phyloP scores from a whole-genome alignment of 2,329 filamentous ascomycete genomes.

The Aspergillus spinulosporus region DNA sequence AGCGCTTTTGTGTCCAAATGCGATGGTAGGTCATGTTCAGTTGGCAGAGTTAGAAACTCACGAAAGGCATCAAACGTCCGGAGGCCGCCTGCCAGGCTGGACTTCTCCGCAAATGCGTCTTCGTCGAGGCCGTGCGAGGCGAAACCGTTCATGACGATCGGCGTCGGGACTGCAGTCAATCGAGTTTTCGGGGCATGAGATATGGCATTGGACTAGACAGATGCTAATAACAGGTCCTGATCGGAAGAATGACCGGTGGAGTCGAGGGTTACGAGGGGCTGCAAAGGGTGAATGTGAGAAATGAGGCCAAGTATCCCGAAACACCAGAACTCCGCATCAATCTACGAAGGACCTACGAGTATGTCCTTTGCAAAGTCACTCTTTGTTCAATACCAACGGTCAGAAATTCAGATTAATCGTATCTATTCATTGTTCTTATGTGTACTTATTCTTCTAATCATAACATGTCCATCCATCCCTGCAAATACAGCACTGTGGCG shows the following conservation, averaged over 20 bases:
- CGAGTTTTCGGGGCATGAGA: conserved; percentile 29
- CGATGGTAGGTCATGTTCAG: neutral
- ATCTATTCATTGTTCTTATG: conserved; percentile 6
- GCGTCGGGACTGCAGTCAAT: conserved; percentile 18
- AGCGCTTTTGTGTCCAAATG: neutral
- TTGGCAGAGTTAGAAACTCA: conserved; percentile 43
- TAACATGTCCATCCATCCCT: conserved; percentile 17
- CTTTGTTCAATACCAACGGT: neutral
- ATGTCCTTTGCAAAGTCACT: neutral
- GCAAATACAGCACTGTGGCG: conserved; percentile 7
- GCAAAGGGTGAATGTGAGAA: neutral
- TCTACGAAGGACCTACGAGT: neutral
- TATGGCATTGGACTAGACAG: conserved; percentile 11
- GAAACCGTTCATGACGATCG: conserved; percentile 72
- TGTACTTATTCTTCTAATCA: conserved; percentile 20
- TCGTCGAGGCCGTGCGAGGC: conserved; percentile 70
- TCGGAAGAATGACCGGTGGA: conserved; percentile 3
- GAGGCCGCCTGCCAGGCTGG: conserved; percentile 56
- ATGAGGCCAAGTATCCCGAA: conserved; percentile 26
- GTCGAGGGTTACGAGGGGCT: conserved; percentile 1
- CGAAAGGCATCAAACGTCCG: conserved; percentile 96
- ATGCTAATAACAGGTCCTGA: conserved; percentile 1
- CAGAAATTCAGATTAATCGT: conserved; percentile 1
- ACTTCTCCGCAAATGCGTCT: conserved; percentile 74
- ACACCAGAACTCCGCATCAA: conserved; percentile 9